phyloP scores from a whole-genome alignment of 1,284 basidiomycete species.

The Apiotrichum akiyoshidainum region DNA sequence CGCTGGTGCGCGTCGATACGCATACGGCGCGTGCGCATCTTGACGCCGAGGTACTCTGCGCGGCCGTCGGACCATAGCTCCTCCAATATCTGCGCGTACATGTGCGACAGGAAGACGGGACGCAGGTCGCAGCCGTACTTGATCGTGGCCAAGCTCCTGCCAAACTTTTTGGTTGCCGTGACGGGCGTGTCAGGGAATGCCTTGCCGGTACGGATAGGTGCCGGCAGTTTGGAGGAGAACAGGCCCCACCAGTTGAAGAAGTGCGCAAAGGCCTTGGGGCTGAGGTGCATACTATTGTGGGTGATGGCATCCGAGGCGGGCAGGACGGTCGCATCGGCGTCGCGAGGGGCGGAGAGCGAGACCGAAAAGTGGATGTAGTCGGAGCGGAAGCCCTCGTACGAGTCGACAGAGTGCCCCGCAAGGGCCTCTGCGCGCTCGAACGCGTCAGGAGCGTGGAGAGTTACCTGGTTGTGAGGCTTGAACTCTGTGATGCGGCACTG shows the following conservation, averaged over 20 bases:
- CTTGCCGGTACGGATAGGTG: constrained; percentile 82
- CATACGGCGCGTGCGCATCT: constrained; percentile 75
- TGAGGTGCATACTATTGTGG: constrained; percentile 78
- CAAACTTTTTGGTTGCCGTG: constrained; percentile 75
- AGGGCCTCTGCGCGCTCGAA: constrained; percentile 44
- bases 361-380: constrained; percentile 92
- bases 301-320: constrained; percentile 31
- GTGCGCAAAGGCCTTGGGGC: constrained; percentile 79
- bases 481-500: constrained; percentile 79
- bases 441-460: constrained; percentile 57
- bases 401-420: constrained; percentile 60
- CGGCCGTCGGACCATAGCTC: constrained; percentile 74
- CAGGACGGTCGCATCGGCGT: constrained; percentile 15
- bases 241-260: constrained; percentile 90
- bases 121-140: constrained; percentile 83
- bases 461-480: constrained; percentile 75
- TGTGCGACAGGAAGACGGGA: constrained; percentile 79
- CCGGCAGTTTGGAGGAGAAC: constrained; percentile 73
- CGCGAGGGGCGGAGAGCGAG: constrained; percentile 68
- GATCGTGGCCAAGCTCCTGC: constrained; percentile 81
- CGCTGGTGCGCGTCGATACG: constrained; percentile 91
- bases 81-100: constrained; percentile 74
- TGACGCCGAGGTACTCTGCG: constrained; percentile 69
- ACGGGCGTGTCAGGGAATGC: constrained; percentile 70
- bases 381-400: constrained; percentile 84